Percentiles rank a stretch among this genome's conserved stretches.
phyloP scores from a whole-genome alignment of 2,329 filamentous ascomycete genomes.

The Fonsecaea pedrosoi region DNA sequence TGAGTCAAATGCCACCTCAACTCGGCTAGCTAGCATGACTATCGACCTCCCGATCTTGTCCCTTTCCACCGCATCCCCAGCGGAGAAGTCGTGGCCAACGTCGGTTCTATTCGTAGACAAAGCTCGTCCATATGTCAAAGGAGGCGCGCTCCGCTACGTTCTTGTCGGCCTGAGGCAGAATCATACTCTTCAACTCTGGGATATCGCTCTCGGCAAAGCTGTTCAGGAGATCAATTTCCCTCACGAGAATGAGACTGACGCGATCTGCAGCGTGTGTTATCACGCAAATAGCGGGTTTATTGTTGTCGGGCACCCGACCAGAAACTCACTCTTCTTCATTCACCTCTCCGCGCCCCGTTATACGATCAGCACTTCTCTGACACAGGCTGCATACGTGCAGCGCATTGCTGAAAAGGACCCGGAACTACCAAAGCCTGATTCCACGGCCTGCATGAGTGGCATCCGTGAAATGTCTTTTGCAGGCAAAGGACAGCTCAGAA shows the following conservation, averaged over 20 bases:
- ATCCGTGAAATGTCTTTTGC: conserved; percentile 93
- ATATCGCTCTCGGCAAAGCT: conserved; percentile 90
- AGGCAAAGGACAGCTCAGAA: conserved; percentile 84
- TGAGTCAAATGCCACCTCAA: conserved; percentile 53
- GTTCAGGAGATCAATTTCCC: conserved; percentile 97
- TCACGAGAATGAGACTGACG: conserved; percentile 93
- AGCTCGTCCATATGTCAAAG: conserved; percentile 88
- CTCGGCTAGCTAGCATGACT: conserved; percentile 66
- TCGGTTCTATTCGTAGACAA: conserved; percentile 97
- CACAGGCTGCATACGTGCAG: conserved; percentile 86
- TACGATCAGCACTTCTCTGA: conserved; percentile 72
- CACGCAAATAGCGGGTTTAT: conserved; percentile 92
- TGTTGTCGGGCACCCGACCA: conserved; percentile 90
- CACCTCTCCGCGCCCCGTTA: conserved; percentile 95
- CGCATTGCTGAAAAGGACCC: conserved; percentile 75
- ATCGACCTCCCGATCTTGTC: conserved; percentile 86
- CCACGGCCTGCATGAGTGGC: conserved; percentile 95
- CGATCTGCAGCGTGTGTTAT: conserved; percentile 96
- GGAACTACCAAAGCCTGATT: conserved; percentile 81
- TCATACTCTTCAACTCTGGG: conserved; percentile 97
- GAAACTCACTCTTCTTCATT: conserved; percentile 97
- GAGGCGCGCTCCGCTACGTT: conserved; percentile 89
- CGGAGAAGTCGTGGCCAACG: conserved; percentile 95
- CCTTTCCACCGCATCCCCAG: conserved; percentile 81
- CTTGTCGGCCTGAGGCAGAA: conserved; percentile 99